phyloP scores from a whole-genome alignment of 2,329 filamentous ascomycete species.

The Sclerotinia subarctica region DNA sequence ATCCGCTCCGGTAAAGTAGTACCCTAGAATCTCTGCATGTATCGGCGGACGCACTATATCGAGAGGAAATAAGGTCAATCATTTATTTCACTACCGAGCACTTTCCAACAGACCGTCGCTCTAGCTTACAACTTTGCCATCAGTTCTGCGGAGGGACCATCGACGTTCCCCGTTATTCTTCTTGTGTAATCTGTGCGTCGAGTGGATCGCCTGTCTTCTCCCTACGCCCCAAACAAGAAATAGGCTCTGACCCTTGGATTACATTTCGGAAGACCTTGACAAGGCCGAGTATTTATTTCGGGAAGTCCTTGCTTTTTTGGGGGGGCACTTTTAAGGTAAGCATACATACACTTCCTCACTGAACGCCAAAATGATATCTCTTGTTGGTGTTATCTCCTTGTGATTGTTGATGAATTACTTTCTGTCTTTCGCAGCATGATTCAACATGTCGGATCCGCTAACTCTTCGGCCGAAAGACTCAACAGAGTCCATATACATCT shows the following conservation, averaged over 20 bases:
- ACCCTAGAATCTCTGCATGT: neutral
- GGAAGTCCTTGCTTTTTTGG: conserved; percentile 21
- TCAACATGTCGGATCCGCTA: conserved; percentile 37
- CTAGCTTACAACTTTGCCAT: conserved; percentile 8
- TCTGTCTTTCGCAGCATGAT: conserved; percentile 30
- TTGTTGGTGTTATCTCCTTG: conserved; percentile 22
- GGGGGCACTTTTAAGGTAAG: conserved; percentile 13
- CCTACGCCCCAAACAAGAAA: conserved; percentile 16
- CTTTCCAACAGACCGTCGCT: neutral
- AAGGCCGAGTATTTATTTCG: conserved; percentile 20
- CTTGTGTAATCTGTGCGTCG: conserved; percentile 19
- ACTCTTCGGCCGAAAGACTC: conserved; percentile 35
- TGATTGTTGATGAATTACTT: conserved; percentile 16
- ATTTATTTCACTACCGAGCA: neutral
- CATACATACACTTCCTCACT: conserved; percentile 22
- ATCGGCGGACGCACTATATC: conserved; percentile 2
- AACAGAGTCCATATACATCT: conserved; percentile 31
- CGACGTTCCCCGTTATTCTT: conserved; percentile 14
- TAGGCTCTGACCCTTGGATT: conserved; percentile 13
- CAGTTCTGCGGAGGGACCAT: conserved; percentile 9
- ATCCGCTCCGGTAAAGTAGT: conserved; percentile 5
- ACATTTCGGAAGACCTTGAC: conserved; percentile 24
- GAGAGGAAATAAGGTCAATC: conserved; percentile 5
- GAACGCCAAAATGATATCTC: conserved; percentile 16
- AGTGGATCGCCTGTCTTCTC: conserved; percentile 22